phyloP scores from a whole-genome alignment of 1,284 basidiomycete genomes.

The Puccinia coronata region DNA sequence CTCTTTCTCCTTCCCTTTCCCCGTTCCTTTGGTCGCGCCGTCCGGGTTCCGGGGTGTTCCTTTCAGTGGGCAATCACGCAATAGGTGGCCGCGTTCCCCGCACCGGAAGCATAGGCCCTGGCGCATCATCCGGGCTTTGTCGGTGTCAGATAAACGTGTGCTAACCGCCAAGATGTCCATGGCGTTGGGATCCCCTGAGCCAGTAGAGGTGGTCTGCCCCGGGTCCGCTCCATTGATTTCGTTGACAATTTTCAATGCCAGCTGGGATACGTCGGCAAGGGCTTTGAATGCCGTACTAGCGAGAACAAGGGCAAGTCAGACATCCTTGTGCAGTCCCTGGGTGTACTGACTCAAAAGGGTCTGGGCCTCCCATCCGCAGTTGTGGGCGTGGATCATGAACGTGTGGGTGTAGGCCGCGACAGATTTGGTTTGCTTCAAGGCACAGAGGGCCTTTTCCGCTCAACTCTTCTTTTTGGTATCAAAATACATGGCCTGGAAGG shows the following conservation, averaged over 20 bases:
- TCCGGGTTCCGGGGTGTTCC: not conserved
- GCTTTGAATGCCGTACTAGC: not conserved
- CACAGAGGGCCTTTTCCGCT: not conserved
- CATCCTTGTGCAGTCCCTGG: not conserved
- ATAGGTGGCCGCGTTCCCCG: not conserved
- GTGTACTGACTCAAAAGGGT: not conserved
- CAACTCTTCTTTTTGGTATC: not conserved
- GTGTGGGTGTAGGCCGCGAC: conserved; percentile 12
- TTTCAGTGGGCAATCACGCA: not conserved
- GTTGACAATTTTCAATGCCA: conserved; percentile 16
- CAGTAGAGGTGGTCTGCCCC: too few species aligned
- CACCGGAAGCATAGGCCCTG: not conserved
- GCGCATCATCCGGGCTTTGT: not conserved
- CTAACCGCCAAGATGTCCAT: not conserved
- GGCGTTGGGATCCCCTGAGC: not conserved
- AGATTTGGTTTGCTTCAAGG: not conserved
- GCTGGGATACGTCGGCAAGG: not conserved
- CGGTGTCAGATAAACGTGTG: not conserved
- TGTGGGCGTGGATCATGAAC: not conserved
- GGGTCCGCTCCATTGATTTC: not conserved
- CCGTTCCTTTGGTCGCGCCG: not conserved
- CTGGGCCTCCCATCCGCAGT: not conserved
- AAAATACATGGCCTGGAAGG: not conserved
- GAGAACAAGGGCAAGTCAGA: not conserved
- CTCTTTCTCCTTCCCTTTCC: not conserved